Evolutionary conservation across 2,329 filamentous ascomycete species (phyloP), one percentile per base, ranked within the genome.

Genomic region (Celoporthe dispersa): DNA sequence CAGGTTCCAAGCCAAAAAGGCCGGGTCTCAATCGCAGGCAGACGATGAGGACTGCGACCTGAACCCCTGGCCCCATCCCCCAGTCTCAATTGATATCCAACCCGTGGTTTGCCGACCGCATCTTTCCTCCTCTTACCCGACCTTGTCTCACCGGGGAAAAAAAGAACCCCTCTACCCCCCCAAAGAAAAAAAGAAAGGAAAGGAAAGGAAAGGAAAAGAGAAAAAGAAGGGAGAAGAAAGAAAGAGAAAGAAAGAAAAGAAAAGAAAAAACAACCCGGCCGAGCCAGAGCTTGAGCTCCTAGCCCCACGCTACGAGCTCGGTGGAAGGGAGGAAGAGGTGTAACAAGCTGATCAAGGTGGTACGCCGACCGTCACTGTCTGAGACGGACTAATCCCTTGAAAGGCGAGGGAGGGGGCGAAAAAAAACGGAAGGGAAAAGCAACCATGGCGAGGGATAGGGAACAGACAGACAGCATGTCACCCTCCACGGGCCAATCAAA

Each of bases 401-500:
- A 48, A n/a, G 28, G 44, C 5, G 37, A 39, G 22, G 37, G 19
- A 41, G 19, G 73, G 44, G 65, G 35, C 57, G 28, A 60, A 71
- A 57, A 72, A 74, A 65, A 74, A 79, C 81, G 83, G 83, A 84
- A 77, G 81, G 79, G 78, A 83, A 86, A 57, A 73, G 68, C 68
- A 73, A 67, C 28, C 35, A 75, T 71, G 72, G 71, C 66, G 74
- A 79, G 81, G 83, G 83, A 84, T 77, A 81, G 79, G 78, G 83
- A 86, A 75, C 77, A 76, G 75, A 82, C 85, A 78, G 84, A 82
- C 80, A 79, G 68, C 70, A 72, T 82, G 79, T 81, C 82, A 74
- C 66, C 69, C 16, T 78, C 80, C 74, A 78, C 79, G 77, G 79
- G 80, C 85, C 85, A 87, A 87, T 87, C 85, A 87, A 87, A 86